Percentiles rank a stretch among this genome's conserved stretches.
Evolutionary conservation across 805 yeast genomes (phyloP).

Genomic region (Wickerhamiella allomyrinae): DNA sequence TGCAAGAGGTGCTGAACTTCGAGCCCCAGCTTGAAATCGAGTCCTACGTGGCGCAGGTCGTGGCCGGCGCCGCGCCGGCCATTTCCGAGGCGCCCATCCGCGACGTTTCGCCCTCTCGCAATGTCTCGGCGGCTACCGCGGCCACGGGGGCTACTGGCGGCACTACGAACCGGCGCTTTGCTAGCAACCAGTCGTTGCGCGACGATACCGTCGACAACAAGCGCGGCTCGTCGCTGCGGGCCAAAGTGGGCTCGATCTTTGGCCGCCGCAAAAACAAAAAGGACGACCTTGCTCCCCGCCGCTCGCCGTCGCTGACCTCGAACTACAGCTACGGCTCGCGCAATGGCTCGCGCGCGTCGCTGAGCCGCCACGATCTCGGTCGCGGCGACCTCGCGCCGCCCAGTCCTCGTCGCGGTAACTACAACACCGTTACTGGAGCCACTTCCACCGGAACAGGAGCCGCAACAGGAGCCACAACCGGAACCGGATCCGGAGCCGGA

Average conservation of each 20-base stretch:
- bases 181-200: background rate
- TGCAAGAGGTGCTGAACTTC: conserved; percentile 51
- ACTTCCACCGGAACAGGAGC: no score
- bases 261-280: conserved; percentile 19
- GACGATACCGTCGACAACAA: background rate
- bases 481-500: conserved; percentile 12
- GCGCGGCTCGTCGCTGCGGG: conserved; percentile 3
- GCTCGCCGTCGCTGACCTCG: conserved; percentile 9
- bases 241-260: conserved; percentile 27
- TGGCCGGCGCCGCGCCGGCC: conserved; percentile 16
- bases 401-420: no score
- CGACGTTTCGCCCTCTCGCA: background rate
- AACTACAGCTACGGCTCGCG: conserved; percentile 2
- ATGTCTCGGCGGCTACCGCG: background rate
- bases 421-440: no score
- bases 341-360: no score
- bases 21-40: conserved; percentile 46
- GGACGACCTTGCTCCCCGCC: conserved; percentile 7
- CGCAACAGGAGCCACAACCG: no score
- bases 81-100: background rate
- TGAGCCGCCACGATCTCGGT: no score
- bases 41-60: conserved; percentile 33
- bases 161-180: background rate
- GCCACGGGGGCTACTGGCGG: background rate
- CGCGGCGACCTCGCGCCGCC: no score